Evolutionary conservation across 139 green algal genomes (phyloP).

Genomic region (Micromonas pusilla): DNA sequence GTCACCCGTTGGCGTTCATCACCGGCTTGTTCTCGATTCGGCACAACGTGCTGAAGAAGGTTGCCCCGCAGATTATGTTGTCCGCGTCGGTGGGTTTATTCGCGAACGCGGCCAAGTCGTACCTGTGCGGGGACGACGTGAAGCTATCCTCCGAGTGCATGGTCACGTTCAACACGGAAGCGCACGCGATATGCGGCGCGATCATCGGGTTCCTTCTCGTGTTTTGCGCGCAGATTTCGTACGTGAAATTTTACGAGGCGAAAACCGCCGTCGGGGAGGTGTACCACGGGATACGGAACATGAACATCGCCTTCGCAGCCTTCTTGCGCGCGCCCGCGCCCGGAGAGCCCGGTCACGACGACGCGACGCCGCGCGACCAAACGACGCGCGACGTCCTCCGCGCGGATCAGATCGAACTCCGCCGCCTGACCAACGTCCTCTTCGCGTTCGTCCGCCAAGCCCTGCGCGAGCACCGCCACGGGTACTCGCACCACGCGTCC

Average conservation of each 20-base stretch:
- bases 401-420: conserved; percentile 12
- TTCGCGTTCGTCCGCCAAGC: conserved; percentile 24
- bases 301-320: neutral
- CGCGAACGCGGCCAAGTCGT: conserved; percentile 17
- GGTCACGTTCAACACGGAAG: neutral
- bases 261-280: conserved; percentile 18
- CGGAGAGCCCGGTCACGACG: neutral
- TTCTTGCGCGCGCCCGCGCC: conserved; percentile 14
- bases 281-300: conserved; percentile 10
- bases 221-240: conserved; percentile 25
- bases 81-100: neutral
- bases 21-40: conserved; percentile 1
- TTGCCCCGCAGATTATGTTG: conserved; percentile 7
- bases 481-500: too few species aligned
- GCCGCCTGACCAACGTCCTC: conserved; percentile 23
- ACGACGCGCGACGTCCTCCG: neutral
- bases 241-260: conserved; percentile 27
- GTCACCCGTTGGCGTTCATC: conserved; percentile 11
- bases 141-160: neutral
- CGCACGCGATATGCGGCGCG: conserved; percentile 12
- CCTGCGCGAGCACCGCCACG: conserved; percentile 22
- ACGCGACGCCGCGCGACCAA: neutral
- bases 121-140: conserved; percentile 12
- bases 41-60: neutral
- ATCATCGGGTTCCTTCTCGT: conserved; percentile 29